Conservation (phyloP, 1,139 yeast species). For the Pichia sp. region DNA sequence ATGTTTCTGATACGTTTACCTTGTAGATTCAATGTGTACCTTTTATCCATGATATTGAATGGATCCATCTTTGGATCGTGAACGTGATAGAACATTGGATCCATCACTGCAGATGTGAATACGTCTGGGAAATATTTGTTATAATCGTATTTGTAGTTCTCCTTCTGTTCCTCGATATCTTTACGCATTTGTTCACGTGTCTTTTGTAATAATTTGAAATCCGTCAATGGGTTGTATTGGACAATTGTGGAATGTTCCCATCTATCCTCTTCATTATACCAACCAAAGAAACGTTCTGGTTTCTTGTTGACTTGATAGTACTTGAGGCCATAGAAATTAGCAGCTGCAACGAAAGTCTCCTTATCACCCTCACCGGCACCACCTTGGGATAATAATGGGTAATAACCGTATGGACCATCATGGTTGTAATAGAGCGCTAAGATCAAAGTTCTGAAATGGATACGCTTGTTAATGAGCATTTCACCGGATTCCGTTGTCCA, state of each 20-base stretch:
- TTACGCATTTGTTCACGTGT: constrained; percentile 13
- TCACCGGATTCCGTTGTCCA: constrained; percentile 59
- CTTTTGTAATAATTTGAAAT: constrained; percentile 31
- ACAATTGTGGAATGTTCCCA: constrained; percentile 40
- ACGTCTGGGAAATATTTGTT: constrained; percentile 18
- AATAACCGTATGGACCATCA: constrained; percentile 48
- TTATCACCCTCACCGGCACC: constrained; percentile 61
- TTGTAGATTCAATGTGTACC: constrained; percentile 17
- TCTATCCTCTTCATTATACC: constrained; percentile 24
- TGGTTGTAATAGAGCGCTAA: constrained; percentile 50
- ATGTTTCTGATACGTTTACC: constrained; percentile 19
- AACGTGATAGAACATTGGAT: constrained; percentile 25
- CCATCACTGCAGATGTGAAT: constrained; percentile 14
- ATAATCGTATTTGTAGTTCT: constrained; percentile 19
- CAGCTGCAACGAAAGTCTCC: constrained; percentile 57
- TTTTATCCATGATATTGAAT: constrained; percentile 16
- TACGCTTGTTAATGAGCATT: constrained; percentile 42
- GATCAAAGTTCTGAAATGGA: constrained; percentile 43
- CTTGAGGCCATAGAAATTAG: constrained; percentile 41
- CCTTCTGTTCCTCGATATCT: constrained; percentile 14
- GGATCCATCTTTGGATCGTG: constrained; percentile 27
- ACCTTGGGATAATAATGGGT: constrained; percentile 47
- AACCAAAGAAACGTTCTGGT: constrained; percentile 22
- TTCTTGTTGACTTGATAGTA: constrained; percentile 46
- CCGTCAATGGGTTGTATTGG: constrained; percentile 59